These are phyloP conservation scores for Blastobotrys serpentis DNA, from an alignment of 1,139 yeast species.

Conservation along the genomic window DNA sequence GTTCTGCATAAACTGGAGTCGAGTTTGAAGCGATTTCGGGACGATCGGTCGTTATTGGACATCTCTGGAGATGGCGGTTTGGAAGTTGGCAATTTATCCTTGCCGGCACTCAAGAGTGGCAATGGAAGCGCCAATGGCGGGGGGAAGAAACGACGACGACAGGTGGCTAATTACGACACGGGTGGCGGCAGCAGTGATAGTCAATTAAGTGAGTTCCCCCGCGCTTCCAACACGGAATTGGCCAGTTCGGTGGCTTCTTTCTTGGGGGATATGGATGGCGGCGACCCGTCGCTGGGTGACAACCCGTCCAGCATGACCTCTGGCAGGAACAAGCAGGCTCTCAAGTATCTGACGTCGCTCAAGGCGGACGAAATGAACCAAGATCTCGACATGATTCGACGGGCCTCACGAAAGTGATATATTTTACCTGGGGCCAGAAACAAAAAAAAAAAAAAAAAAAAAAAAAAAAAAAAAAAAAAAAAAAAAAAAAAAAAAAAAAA, in stretches of 20 bases:
- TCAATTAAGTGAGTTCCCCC: slow-evolving; percentile 1
- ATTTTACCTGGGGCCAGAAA: too few species aligned
- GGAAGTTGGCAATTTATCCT: slow-evolving; percentile 2
- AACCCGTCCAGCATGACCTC: slow-evolving; percentile 5
- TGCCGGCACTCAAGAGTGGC: slow-evolving; percentile 1
- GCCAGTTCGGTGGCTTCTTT: slow-evolving; percentile 11
- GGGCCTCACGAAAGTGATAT: background rate
- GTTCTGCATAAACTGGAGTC: slow-evolving; percentile 71
- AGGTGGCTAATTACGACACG: slow-evolving; percentile 4
- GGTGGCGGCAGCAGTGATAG: slow-evolving; percentile 7
- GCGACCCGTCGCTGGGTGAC: slow-evolving; percentile 5
- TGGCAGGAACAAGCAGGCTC: slow-evolving; percentile 16
- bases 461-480: too few species aligned
- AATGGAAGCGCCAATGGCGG: background rate
- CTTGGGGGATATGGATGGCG: slow-evolving; percentile 7
- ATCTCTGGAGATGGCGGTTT: slow-evolving; percentile 60
- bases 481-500: too few species aligned
- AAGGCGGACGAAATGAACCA: slow-evolving; percentile 16
- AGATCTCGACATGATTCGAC: slow-evolving; percentile 15
- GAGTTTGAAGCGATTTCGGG: slow-evolving; percentile 78
- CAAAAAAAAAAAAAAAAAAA: too few species aligned
- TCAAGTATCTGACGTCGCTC: slow-evolving; percentile 17
- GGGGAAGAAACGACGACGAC: slow-evolving; percentile 4
- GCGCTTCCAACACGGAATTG: slow-evolving; percentile 11
- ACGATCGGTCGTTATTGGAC: slow-evolving; percentile 80